Evolutionary conservation across 2,329 filamentous ascomycete genomes (phyloP).

Genomic region (Nemania sp.): DNA sequence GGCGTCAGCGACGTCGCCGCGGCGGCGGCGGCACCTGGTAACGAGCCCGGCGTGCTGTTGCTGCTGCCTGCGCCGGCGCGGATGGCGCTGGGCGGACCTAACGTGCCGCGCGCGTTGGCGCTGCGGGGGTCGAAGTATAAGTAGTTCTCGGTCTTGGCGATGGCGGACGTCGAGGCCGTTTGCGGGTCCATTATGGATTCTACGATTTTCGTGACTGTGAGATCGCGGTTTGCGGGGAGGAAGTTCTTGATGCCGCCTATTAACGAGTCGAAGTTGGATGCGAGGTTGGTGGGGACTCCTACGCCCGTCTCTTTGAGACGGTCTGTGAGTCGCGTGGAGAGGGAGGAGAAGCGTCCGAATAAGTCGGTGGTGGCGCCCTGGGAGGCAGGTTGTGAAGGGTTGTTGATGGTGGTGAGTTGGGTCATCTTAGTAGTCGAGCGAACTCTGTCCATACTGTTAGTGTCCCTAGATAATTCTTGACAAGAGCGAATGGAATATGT

Average conservation of each 20-base stretch:
- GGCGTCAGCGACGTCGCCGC: conserved; percentile 51
- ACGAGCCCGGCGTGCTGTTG: conserved; percentile 46
- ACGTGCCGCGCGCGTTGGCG: conserved; percentile 87
- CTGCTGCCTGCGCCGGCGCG: conserved; percentile 50
- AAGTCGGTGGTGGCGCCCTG: conserved; percentile 71
- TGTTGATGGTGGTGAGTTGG: conserved; percentile 90
- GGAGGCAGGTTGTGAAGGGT: conserved; percentile 65
- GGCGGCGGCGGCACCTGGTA: conserved; percentile 47
- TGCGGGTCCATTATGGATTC: conserved; percentile 98
- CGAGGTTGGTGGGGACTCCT: conserved; percentile 65
- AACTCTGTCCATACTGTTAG: conserved; percentile 59
- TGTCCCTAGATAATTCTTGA: neutral
- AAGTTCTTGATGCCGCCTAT: conserved; percentile 98
- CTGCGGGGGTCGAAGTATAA: conserved; percentile 96
- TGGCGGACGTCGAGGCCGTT: conserved; percentile 84
- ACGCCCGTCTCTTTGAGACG: conserved; percentile 89
- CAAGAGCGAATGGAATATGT: neutral
- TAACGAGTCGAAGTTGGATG: conserved; percentile 87
- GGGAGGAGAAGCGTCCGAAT: conserved; percentile 89
- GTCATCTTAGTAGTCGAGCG: conserved; percentile 97
- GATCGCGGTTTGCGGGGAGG: conserved; percentile 90
- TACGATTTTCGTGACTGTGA: conserved; percentile 96
- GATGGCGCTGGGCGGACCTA: conserved; percentile 75
- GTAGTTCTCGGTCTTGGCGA: conserved; percentile 95
- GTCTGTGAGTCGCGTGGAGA: conserved; percentile 90